Conservation (phyloP, 1,139 yeast genomes). For the Candida albicans region DNA sequence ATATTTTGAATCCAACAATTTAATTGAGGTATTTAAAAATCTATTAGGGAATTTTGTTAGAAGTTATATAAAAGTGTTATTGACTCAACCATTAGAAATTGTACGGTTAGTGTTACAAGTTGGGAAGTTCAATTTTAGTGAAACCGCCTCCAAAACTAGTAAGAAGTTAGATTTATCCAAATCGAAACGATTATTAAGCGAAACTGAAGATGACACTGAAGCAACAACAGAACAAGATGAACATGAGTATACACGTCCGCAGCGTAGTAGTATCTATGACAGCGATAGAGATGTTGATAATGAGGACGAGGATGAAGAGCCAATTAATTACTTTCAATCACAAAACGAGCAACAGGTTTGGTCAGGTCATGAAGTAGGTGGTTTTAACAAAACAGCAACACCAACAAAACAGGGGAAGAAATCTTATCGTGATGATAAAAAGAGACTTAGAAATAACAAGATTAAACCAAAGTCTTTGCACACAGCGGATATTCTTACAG, state of each 20-base stretch:
- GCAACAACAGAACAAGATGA: conserved; percentile 32
- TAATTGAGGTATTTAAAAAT: conserved; percentile 54
- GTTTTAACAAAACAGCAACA: conserved; percentile 3
- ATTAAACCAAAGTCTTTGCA: conserved; percentile 65
- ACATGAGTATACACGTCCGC: conserved; percentile 23
- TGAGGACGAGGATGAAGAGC: conserved; percentile 54
- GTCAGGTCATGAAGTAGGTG: conserved; percentile 14
- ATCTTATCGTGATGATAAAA: conserved; percentile 5
- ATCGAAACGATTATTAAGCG: conserved; percentile 14
- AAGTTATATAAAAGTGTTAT: conserved; percentile 63
- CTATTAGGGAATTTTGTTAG: conserved; percentile 61
- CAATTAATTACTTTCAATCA: conserved; percentile 54
- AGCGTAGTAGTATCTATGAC: not conserved
- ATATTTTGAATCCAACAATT: conserved; percentile 58
- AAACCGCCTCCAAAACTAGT: conserved; percentile 9
- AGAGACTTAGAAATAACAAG: conserved; percentile 20
- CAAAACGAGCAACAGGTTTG: conserved; percentile 17
- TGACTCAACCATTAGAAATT: conserved; percentile 89
- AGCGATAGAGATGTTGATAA: conserved; percentile 14
- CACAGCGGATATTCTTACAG: conserved; percentile 68
- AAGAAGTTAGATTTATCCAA: conserved; percentile 7
- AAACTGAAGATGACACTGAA: conserved; percentile 9
- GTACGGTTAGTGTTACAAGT: conserved; percentile 78
- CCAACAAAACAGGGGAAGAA: conserved; percentile 3
- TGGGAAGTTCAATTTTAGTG: conserved; percentile 51